Conservation (phyloP, 352 stramenopile genomes). For the Hyaloperonospora brassicae region DNA sequence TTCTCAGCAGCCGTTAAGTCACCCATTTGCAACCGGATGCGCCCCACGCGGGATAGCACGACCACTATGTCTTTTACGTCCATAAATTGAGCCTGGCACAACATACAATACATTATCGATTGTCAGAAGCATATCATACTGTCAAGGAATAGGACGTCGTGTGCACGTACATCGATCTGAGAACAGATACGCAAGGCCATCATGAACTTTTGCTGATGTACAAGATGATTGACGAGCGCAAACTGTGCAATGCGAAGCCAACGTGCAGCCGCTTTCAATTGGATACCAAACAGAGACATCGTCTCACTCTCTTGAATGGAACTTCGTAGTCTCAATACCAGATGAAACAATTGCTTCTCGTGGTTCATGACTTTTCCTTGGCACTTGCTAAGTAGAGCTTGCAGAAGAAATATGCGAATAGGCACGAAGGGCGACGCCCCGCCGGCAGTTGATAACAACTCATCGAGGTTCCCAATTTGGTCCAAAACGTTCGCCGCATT, state of each 20-base stretch:
- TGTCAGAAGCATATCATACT: neutral
- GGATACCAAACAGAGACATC: constrained; percentile 26
- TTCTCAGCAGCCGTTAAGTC: constrained; percentile 49
- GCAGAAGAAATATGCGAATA: constrained; percentile 53
- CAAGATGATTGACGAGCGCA: constrained; percentile 56
- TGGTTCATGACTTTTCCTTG: constrained; percentile 46
- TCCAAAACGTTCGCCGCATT: constrained; percentile 62
- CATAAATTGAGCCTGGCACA: constrained; percentile 30
- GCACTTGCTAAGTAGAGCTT: constrained; percentile 63
- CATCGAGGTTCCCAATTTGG: constrained; percentile 61
- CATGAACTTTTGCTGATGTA: constrained; percentile 69
- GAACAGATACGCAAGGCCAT: constrained; percentile 54
- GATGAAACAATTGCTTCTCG: constrained; percentile 60
- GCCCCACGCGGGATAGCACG: constrained; percentile 51
- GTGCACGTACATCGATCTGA: constrained; percentile 47
- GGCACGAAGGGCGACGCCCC: constrained; percentile 35
- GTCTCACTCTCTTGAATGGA: constrained; percentile 27
- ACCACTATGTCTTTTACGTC: constrained; percentile 37
- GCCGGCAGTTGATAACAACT: constrained; percentile 17
- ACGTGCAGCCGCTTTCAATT: constrained; percentile 22
- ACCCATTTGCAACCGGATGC: constrained; percentile 71
- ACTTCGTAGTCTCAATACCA: constrained; percentile 34
- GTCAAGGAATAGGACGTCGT: neutral
- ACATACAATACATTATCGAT: constrained; percentile 1
- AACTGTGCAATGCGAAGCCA: constrained; percentile 64